Evolutionary conservation across 208 protist species (phyloP).

Genomic region (Leishmania aethiopica): DNA sequence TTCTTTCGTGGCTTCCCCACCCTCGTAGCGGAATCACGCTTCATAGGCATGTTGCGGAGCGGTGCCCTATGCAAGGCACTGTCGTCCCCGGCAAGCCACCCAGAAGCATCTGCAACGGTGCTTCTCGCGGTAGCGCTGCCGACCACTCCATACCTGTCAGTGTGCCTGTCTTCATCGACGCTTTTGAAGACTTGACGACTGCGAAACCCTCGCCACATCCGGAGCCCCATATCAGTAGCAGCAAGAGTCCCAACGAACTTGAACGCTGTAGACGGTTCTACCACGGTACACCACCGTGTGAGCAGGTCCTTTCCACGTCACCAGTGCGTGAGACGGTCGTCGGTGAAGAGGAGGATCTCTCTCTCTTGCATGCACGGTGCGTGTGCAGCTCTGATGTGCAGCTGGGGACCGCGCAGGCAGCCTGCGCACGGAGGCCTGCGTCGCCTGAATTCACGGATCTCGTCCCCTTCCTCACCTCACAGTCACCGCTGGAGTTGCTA

Average conservation of each 20-base stretch:
- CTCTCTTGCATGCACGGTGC: conserved; percentile 5
- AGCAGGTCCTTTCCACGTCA: neutral
- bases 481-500: conserved; percentile 13
- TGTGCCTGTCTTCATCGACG: neutral
- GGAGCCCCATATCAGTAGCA: neutral
- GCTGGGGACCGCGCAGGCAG: neutral
- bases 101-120: neutral
- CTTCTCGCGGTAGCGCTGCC: neutral
- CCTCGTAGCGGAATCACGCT: neutral
- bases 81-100: neutral
- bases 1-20: neutral
- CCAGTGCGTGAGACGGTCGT: neutral
- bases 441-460: conserved; percentile 10
- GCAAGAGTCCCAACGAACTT: neutral
- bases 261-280: too few relatives aligned
- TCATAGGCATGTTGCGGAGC: neutral
- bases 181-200: neutral
- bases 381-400: neutral
- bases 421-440: neutral
- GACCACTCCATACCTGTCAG: neutral
- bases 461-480: conserved; percentile 7
- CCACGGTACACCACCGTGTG: neutral
- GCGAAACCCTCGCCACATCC: neutral
- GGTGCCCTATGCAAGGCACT: neutral
- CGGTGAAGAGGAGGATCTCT: conserved; percentile 5